Conservation (phyloP, 495 filamentous ascomycete species). For the Xylaria scruposa region DNA sequence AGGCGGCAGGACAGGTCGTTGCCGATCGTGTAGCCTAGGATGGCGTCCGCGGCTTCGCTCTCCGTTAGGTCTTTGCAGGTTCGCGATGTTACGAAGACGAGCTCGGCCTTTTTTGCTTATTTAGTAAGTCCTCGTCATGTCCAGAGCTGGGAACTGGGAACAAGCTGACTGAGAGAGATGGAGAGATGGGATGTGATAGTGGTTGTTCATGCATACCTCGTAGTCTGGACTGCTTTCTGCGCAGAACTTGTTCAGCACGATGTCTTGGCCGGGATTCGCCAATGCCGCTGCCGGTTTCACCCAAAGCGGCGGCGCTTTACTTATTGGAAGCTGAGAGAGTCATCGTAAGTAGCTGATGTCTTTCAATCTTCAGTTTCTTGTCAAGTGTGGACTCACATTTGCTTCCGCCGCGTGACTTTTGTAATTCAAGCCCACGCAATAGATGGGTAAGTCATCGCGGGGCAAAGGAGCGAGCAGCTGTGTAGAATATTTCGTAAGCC, state of each 20-base stretch:
- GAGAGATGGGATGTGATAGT: not conserved
- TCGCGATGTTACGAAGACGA: constrained; percentile 47
- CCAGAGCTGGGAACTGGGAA: not conserved
- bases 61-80: constrained; percentile 45
- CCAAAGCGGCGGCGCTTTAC: constrained; percentile 49
- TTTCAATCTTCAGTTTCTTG: not conserved
- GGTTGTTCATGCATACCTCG: constrained; percentile 32
- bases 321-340: constrained; percentile 41
- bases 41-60: constrained; percentile 42
- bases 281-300: constrained; percentile 49
- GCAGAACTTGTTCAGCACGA: constrained; percentile 47
- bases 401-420: constrained; percentile 49
- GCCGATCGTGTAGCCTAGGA: constrained; percentile 55
- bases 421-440: constrained; percentile 56
- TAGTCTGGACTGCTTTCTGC: constrained; percentile 47
- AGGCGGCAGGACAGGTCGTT: constrained; percentile 55
- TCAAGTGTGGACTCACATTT: constrained; percentile 33
- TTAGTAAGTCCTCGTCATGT: not conserved
- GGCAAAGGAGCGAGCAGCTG: constrained; percentile 38
- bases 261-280: constrained; percentile 43
- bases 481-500: not conserved
- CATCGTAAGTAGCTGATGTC: not conserved
- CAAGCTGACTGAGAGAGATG: not conserved
- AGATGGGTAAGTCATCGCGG: constrained; percentile 31
- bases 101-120: constrained; percentile 36